phyloP scores from a whole-genome alignment of 805 yeast genomes.

The Nakazawaea ishiwadae region DNA sequence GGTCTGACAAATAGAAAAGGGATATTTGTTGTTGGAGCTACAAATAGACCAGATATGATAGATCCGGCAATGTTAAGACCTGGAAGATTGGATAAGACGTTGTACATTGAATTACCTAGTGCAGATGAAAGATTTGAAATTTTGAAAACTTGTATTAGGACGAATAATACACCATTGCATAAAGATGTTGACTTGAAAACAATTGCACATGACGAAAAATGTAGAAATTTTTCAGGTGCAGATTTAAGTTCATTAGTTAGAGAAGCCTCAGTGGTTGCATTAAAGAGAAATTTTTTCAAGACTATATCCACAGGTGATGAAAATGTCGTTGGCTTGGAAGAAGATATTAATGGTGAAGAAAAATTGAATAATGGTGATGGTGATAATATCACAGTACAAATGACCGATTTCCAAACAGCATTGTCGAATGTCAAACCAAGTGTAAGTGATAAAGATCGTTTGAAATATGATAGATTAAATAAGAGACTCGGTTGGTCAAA shows the following conservation, averaged over 20 bases:
- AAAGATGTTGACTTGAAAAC: slow-evolving; percentile 51
- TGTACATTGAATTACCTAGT: slow-evolving; percentile 85
- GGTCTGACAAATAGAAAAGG: slow-evolving; percentile 92
- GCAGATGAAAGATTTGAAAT: slow-evolving; percentile 78
- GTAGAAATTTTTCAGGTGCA: slow-evolving; percentile 93
- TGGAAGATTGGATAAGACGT: slow-evolving; percentile 89
- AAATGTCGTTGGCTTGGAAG: slow-evolving; percentile 34
- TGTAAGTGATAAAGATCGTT: slow-evolving; percentile 81
- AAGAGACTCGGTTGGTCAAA: slow-evolving; percentile 71
- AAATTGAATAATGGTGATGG: slow-evolving; percentile 24
- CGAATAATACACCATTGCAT: slow-evolving; percentile 73
- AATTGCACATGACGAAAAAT: slow-evolving; percentile 71
- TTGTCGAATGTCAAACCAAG: slow-evolving; percentile 78
- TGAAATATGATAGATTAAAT: slow-evolving; percentile 69
- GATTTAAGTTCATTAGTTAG: slow-evolving; percentile 88
- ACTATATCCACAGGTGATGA: slow-evolving; percentile 45
- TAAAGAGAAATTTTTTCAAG: slow-evolving; percentile 67
- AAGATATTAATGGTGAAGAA: slow-evolving; percentile 33
- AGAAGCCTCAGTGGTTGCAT: slow-evolving; percentile 89
- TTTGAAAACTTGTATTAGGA: slow-evolving; percentile 64
- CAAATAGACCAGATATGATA: slow-evolving; percentile 96
- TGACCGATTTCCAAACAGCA: slow-evolving; percentile 66
- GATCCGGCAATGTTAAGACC: slow-evolving; percentile 98
- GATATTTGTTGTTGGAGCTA: slow-evolving; percentile 92
- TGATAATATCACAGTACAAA: slow-evolving; percentile 46